These are phyloP conservation scores for Seiridium unicorne DNA, from an alignment of 2,329 filamentous ascomycete species.

Conservation along the genomic window DNA sequence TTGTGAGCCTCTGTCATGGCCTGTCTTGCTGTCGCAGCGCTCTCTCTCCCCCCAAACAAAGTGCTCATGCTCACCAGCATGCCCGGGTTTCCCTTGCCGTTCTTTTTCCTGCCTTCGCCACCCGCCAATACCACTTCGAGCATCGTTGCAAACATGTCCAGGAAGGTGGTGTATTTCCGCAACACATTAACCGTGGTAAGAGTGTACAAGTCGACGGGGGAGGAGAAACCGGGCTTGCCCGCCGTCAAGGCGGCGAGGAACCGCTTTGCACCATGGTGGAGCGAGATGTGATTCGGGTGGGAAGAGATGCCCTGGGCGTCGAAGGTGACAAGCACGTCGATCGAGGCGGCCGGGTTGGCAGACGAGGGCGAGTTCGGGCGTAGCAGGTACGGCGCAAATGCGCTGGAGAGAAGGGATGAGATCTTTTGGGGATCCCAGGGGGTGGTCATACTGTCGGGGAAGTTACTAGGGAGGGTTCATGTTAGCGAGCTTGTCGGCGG, in stretches of 20 bases:
- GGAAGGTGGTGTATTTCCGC: conserved; percentile 78
- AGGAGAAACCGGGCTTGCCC: conserved; percentile 61
- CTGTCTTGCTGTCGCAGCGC: conserved; percentile 61
- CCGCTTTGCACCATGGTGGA: conserved; percentile 75
- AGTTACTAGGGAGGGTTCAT: conserved; percentile 45
- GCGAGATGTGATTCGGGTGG: conserved; percentile 90
- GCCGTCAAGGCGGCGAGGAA: conserved; percentile 70
- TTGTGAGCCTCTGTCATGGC: conserved; percentile 90
- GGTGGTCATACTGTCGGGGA: conserved; percentile 85
- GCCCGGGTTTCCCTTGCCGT: conserved; percentile 47
- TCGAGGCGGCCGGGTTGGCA: conserved; percentile 46
- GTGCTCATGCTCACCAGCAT: conserved; percentile 71
- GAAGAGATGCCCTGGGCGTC: conserved; percentile 78
- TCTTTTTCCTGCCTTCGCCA: conserved; percentile 15
- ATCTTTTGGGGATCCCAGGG: conserved; percentile 74
- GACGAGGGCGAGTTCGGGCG: conserved; percentile 19
- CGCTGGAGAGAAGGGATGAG: conserved; percentile 64
- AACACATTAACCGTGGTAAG: conserved; percentile 69
- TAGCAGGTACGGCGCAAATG: conserved; percentile 67
- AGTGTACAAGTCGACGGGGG: conserved; percentile 82
- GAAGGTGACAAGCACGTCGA: conserved; percentile 88
- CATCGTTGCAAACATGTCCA: conserved; percentile 76
- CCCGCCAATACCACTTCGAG: conserved; percentile 47
- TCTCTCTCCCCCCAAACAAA: conserved; percentile 54
- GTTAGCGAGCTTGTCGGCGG: not conserved